Base-by-base conservation (phyloP, 805 yeast genomes). In the Lachancea quebecensis region DNA sequence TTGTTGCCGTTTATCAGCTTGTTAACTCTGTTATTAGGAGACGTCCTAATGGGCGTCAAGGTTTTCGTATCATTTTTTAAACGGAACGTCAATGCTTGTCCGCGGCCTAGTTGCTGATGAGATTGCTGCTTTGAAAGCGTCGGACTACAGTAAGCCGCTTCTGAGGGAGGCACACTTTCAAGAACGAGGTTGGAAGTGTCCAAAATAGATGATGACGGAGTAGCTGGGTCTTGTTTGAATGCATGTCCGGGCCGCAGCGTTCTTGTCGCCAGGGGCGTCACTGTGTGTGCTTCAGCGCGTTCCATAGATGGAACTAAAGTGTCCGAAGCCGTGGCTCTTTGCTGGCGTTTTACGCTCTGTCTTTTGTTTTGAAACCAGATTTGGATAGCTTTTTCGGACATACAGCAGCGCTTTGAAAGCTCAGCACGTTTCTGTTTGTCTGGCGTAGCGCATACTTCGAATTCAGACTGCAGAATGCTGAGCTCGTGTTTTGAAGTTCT, bases 311-410 rank as follows among this genome's bases (percentile, higher is more conserved):
- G 38, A 10, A 41, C 45, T 9, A 35, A 17, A 11, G 35, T 29
- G 8, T 42, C 36, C 25, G 46, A 28, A 18, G 51, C 41, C 7
- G 25, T 21, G 16, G 57, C 50, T 14, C 50, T 59, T 37, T 63
- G 69, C 47, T 68, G 72, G 55, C 81, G 78, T 57, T 89, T 76
- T 51, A 83, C 67, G 32, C 90, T 75, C 66, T 91, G 97, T 65
- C 99, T 78, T 65, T 81, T 85, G 67, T 93, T 93, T 68, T 93
- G 99, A 69, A 93, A 93, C 99, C 99, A 93, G 51, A 91, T 88
- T 69, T 93, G 99, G 31, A 93, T 95, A 1, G 97, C 96, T 64
- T 90, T 88, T 65, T 90, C 97, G n/a, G 91, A 79, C 98, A 93
- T 93, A 54, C 81, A 81, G 35, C 93, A 95, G 52, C 72, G 77